Evolutionary conservation across 2,329 filamentous ascomycete genomes (phyloP), one percentile per base, ranked within the genome.

Genomic region (Zymoseptoria passerinii): DNA sequence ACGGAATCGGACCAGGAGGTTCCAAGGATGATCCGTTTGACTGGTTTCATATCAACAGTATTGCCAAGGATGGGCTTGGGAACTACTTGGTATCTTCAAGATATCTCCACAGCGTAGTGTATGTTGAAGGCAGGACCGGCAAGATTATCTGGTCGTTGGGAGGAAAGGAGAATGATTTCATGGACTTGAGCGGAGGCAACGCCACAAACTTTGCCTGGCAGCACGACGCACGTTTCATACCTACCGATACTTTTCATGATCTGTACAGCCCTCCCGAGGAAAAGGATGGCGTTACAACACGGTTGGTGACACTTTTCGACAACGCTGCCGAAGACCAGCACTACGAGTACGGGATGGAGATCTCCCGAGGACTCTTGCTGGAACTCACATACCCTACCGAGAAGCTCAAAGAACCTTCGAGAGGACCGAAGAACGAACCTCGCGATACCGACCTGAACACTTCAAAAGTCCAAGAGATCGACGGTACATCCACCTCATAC

Each of bases 41-140:
- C 63, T 81, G 75, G 66, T 81, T 81, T 66, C 80, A 80, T 66
- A 77, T 81, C 66, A 79, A 80, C 69, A 78, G 76, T 58, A 69
- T 80, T 48, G 75, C 76, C 58, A 80, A 80, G 61, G 76, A 79
- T 60, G 65, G 66, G 1, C 62, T 71, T 4, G 78, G 76, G 0
- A 75, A 80, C 64, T 80, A 78, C 58, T 69, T 80, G 16, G 71
- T 80, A 29, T 79, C 77, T 0, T 72, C 72, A 3, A 71, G 76
- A 4, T 73, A 78, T 58, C 71, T 72, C 7, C 74, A 76, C 59
- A 70, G 74, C 1, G 68, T 79, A 10, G 72, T 73, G 61, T 78
- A 78, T 57, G 73, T 79, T 56, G 73, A 75, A 52, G 75, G 76
- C 9, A 71, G 66, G 3, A 74, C 70, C 10, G 74, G 76, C 5